phyloP scores from a whole-genome alignment of 2,329 filamentous ascomycete genomes.

The Talaromyces sp. region DNA sequence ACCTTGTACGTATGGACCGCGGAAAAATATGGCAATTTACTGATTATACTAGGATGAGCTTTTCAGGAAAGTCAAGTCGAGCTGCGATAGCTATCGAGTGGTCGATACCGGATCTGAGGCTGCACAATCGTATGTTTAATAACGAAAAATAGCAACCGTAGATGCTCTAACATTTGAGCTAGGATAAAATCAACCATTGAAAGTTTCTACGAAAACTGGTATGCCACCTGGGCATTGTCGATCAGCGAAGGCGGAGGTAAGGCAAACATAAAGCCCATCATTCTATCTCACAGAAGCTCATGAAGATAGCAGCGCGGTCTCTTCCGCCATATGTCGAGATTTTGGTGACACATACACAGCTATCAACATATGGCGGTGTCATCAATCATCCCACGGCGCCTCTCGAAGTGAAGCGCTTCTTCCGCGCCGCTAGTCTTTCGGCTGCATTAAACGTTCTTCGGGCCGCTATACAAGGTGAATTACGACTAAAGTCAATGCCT shows the following conservation, averaged over 20 bases:
- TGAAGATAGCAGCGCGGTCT: slow-evolving; percentile 21
- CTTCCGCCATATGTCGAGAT: slow-evolving; percentile 76
- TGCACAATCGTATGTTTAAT: slow-evolving; percentile 34
- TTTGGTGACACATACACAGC: slow-evolving; percentile 69
- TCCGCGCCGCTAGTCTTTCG: slow-evolving; percentile 70
- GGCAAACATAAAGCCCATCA: slow-evolving; percentile 10
- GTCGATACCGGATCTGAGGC: slow-evolving; percentile 35
- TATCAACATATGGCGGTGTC: slow-evolving; percentile 74
- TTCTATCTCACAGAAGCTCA: not conserved
- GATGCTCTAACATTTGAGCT: slow-evolving; percentile 9
- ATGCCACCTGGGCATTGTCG: slow-evolving; percentile 62
- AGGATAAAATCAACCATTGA: slow-evolving; percentile 64
- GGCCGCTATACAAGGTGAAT: slow-evolving; percentile 71
- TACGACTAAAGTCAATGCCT: slow-evolving; percentile 71
- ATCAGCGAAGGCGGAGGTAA: slow-evolving; percentile 58
- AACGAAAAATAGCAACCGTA: not conserved
- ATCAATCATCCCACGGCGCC: slow-evolving; percentile 75
- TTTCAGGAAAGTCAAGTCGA: slow-evolving; percentile 36
- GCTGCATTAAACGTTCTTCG: slow-evolving; percentile 75
- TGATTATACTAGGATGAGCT: slow-evolving; percentile 33
- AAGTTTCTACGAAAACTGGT: slow-evolving; percentile 67
- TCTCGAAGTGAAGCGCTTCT: slow-evolving; percentile 70
- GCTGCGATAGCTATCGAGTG: slow-evolving; percentile 40
- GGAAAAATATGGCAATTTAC: not conserved
- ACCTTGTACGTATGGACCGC: slow-evolving; percentile 55